phyloP scores from a whole-genome alignment of 495 filamentous ascomycete genomes.

The Parathielavia hyrcaniae region DNA sequence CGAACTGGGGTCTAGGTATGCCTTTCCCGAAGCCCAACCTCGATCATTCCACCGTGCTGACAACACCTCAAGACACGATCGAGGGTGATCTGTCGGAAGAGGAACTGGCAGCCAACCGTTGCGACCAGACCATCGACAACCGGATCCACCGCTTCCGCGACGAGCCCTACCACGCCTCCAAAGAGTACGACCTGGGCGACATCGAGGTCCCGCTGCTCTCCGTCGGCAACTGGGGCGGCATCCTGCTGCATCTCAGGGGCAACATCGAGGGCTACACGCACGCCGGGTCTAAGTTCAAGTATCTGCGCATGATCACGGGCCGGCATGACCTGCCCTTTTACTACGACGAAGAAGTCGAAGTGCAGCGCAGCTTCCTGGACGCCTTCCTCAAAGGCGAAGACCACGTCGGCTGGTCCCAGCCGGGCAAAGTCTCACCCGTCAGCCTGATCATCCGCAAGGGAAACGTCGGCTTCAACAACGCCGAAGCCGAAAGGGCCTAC shows the following conservation, averaged over 20 bases:
- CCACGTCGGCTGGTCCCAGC: slow-evolving; percentile 49
- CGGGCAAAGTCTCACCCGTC: slow-evolving; percentile 51
- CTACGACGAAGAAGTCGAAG: slow-evolving; percentile 56
- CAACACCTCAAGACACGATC: slow-evolving; percentile 44
- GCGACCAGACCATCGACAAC: slow-evolving; percentile 58
- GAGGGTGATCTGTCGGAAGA: slow-evolving; percentile 51
- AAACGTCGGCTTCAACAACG: slow-evolving; percentile 56
- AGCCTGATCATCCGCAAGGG: slow-evolving; percentile 55
- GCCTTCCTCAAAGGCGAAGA: slow-evolving; percentile 64
- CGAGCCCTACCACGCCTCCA: slow-evolving; percentile 55
- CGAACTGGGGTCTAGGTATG: slow-evolving; percentile 34
- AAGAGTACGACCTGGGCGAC: slow-evolving; percentile 55
- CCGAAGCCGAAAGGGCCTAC: slow-evolving; percentile 49
- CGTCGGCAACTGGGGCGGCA: slow-evolving; percentile 63
- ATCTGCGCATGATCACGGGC: slow-evolving; percentile 60
- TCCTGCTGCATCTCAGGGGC: slow-evolving; percentile 55
- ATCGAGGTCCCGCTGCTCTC: slow-evolving; percentile 56
- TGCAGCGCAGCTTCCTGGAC: slow-evolving; percentile 60
- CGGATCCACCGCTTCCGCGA: slow-evolving; percentile 49
- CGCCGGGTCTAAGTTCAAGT: slow-evolving; percentile 57
- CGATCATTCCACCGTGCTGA: not conserved
- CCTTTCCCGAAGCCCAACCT: too few species aligned
- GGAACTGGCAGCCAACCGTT: slow-evolving; percentile 45
- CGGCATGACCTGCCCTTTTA: slow-evolving; percentile 69
- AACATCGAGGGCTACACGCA: slow-evolving; percentile 58